phyloP scores from a whole-genome alignment of 169 alveolate genomes.

The Cyclospora cayetanensis region DNA sequence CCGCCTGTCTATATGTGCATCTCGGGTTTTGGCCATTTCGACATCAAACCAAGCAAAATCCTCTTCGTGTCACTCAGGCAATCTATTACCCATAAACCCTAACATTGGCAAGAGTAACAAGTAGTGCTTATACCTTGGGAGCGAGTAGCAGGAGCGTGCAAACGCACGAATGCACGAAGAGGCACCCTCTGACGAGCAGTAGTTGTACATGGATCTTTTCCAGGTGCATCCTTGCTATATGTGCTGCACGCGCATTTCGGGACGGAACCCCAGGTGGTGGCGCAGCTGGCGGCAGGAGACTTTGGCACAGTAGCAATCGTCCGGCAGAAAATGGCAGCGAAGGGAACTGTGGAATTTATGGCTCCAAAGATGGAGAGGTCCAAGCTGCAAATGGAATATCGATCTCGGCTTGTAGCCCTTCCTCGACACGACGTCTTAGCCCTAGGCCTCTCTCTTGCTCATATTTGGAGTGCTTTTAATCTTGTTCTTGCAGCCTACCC shows the following conservation, averaged over 20 bases:
- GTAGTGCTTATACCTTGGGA: no score
- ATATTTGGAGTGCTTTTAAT: not conserved
- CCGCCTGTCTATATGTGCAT: not conserved
- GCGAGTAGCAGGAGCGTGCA: no score
- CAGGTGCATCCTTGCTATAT: no score
- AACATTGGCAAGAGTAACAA: no score
- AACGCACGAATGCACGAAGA: no score
- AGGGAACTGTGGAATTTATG: slow-evolving; percentile 33
- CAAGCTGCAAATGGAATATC: not conserved
- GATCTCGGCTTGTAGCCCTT: not conserved
- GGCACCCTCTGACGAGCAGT: no score
- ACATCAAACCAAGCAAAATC: slow-evolving; percentile 3
- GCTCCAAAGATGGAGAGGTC: slow-evolving; percentile 55
- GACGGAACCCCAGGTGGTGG: no score
- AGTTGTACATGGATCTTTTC: no score
- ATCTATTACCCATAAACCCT: no score
- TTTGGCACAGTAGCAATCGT: slow-evolving; percentile 28
- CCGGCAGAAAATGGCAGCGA: not conserved
- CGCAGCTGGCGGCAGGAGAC: slow-evolving; percentile 24
- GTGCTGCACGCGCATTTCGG: no score
- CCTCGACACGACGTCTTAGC: slow-evolving; percentile 26
- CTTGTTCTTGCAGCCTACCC: not conserved
- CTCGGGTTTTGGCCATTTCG: not conserved
- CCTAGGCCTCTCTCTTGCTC: slow-evolving; percentile 12
- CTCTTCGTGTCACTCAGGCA: no score